Evolutionary conservation across 1,284 basidiomycete genomes (phyloP), one percentile per base, ranked within the genome.

Genomic region (Irpex sp.): DNA sequence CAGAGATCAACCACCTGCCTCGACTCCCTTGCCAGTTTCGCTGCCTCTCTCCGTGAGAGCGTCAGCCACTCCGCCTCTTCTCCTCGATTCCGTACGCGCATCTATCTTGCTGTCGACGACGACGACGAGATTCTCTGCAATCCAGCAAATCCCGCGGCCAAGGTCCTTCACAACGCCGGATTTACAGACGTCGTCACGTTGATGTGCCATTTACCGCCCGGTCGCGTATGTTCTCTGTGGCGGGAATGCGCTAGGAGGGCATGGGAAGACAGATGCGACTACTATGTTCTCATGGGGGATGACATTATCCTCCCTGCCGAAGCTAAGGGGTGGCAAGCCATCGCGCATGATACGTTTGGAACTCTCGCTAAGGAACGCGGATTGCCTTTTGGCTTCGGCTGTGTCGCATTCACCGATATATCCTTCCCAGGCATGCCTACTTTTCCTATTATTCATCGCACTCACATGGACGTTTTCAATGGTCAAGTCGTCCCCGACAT

Each of bases 401-500:
- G 85, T 58, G 79, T 87, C 2, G 80, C 84, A 0, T 85, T 88
- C 72, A 85, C 79, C 2, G 84, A 86, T 65, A 74, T 72, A 11
- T 77, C 77, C 8, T 87, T 86, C 65, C 82, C 82, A 0, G 85
- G 85, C 0, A 85, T 86, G 82, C 84, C 84, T 0, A 86, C 85
- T 0, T 87, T 86, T 67, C 85, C 85, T 0, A 76, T 86, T 58
- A 61, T 87, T 55, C 81, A 85, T 62, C 77, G 80, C 21, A 81
- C 74, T 0, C 86, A 88, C 68, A 73, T 87, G 70, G 79, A 85
- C 36, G 81, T 86, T 55, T 87, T 87, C 67, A 63, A 72, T 0
- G 83, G 83, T 1, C 68, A 78, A 7, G 75, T 86, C 34, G 71
- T 87, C n/a, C 85, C 85, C 0, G 72, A 80, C 9, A 64, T 72